Evolutionary conservation across 306 rosid genomes (phyloP).

Genomic region (Quercus agrifolia): DNA sequence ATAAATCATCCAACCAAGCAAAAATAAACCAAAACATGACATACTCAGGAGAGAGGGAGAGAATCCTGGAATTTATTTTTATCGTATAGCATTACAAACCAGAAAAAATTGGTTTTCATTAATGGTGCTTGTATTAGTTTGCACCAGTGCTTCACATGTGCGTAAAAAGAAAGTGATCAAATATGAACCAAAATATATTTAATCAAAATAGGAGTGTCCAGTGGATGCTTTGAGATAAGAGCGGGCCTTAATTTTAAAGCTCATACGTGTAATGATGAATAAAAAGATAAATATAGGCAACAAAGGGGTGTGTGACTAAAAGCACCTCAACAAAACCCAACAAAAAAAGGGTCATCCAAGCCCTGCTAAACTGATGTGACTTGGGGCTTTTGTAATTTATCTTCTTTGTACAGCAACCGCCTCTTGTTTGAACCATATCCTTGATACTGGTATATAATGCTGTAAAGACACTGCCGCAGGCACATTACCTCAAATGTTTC

Average conservation of each 20-base stretch:
- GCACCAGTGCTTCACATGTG: background rate
- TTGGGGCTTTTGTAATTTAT: conserved; percentile 66
- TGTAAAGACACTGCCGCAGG: conserved; percentile 89
- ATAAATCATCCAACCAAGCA: no score
- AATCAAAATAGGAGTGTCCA: background rate
- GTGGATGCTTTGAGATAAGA: background rate
- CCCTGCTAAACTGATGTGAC: conserved; percentile 41
- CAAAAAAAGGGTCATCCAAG: conserved; percentile 6
- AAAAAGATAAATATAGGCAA: conserved; percentile 2
- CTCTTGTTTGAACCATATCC: conserved; percentile 82
- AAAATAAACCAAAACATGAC: no score
- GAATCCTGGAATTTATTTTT: background rate
- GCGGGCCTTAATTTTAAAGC: background rate
- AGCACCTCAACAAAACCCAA: background rate
- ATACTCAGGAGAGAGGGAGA: no score
- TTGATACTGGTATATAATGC: conserved; percentile 88
- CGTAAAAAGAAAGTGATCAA: background rate
- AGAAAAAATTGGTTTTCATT: background rate
- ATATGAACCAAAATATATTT: no score
- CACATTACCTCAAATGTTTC: conserved; percentile 50
- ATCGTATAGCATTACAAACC: background rate
- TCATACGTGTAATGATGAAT: background rate
- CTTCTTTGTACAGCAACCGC: conserved; percentile 66
- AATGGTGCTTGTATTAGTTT: background rate
- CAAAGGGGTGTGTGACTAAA: background rate